Evolutionary conservation across 768 basidiomycete species (phyloP).

Genomic region (Boletus rex-veris): DNA sequence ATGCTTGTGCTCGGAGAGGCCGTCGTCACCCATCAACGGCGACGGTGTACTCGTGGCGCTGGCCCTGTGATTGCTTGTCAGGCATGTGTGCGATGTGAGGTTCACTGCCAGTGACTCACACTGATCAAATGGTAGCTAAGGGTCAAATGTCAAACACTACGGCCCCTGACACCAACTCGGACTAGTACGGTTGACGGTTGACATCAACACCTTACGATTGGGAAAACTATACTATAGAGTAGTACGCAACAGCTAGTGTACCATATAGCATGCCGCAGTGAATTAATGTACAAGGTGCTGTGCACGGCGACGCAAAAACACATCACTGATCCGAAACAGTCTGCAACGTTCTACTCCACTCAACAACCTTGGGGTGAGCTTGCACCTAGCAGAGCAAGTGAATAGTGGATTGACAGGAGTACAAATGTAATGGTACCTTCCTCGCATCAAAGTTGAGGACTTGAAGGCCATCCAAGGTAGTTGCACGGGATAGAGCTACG

Average conservation of each 20-base stretch:
- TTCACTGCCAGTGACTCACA: background rate
- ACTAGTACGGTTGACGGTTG: too few relatives aligned
- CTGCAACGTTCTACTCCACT: constrained; percentile 70
- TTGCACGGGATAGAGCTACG: constrained; percentile 87
- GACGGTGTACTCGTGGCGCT: background rate
- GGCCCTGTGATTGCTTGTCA: background rate
- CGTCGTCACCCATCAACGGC: background rate
- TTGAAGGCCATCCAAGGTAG: constrained; percentile 79
- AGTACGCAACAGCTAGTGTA: background rate
- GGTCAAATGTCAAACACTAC: too few relatives aligned
- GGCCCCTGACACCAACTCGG: too few relatives aligned
- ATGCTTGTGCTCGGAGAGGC: background rate
- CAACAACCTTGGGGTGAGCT: constrained; percentile 67
- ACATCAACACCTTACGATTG: too few relatives aligned
- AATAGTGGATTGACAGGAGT: background rate
- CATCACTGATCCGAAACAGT: constrained; percentile 34
- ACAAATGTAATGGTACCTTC: constrained; percentile 48
- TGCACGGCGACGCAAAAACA: background rate
- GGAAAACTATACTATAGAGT: background rate
- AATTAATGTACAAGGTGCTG: background rate
- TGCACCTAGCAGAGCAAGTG: constrained; percentile 45
- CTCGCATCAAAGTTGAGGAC: constrained; percentile 72
- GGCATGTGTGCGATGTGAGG: background rate
- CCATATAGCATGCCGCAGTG: background rate
- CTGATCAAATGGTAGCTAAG: background rate